Percentiles rank a stretch among this genome's conserved stretches.
Evolutionary conservation across 805 yeast species (phyloP).

Genomic region (Candida michaelii): DNA sequence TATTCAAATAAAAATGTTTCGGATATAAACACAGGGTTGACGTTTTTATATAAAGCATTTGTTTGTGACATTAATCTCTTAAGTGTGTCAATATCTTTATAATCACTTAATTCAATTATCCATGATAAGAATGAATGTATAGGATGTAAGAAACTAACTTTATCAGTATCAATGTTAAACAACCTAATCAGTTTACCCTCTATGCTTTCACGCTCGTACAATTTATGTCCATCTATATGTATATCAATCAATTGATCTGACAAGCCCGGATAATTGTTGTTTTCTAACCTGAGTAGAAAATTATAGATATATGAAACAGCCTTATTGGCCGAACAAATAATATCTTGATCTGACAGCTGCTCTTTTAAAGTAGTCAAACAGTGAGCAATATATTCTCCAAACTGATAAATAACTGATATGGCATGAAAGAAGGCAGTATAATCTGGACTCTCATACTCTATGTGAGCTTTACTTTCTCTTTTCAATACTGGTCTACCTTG

Average conservation of each 20-base stretch:
- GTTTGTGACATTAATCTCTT: constrained; percentile 19
- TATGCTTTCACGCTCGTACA: constrained; percentile 21
- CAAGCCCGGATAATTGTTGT: constrained; percentile 26
- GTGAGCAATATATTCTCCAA: constrained; percentile 54
- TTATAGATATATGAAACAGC: constrained; percentile 32
- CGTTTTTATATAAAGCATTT: background rate
- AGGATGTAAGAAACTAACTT: constrained; percentile 77
- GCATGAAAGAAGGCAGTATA: constrained; percentile 73
- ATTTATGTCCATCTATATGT: constrained; percentile 15
- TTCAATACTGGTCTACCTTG: constrained; percentile 76
- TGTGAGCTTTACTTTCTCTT: constrained; percentile 77
- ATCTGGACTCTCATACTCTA: constrained; percentile 86
- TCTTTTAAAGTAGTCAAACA: constrained; percentile 33
- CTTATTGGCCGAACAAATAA: constrained; percentile 16
- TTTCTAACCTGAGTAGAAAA: constrained; percentile 31
- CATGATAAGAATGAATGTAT: constrained; percentile 71
- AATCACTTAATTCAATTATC: constrained; percentile 56
- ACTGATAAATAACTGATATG: constrained; percentile 63
- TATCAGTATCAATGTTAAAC: constrained; percentile 35
- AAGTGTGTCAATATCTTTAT: constrained; percentile 24
- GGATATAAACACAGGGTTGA: constrained; percentile 14
- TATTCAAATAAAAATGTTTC: constrained; percentile 56
- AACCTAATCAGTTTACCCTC: constrained; percentile 23
- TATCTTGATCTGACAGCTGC: constrained; percentile 9
- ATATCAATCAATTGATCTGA: constrained; percentile 29